A percentile compares a stretch with the other conserved stretches of the same genome.
Conservation (phyloP, 208 protist species). For the Leishmania tropica region DNA sequence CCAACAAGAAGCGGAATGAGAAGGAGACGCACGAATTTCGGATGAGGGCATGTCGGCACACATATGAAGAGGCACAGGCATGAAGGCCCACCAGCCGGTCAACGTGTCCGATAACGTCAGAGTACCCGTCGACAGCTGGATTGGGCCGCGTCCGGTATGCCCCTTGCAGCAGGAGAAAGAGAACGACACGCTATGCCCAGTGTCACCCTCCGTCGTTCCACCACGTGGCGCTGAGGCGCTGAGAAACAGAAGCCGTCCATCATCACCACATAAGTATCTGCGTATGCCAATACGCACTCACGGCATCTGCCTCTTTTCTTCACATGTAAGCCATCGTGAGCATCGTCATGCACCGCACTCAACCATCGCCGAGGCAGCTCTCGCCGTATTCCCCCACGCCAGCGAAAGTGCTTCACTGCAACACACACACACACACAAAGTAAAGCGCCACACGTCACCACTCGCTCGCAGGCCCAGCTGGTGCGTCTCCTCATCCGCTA, state of each 20-base stretch:
- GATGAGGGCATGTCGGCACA: background rate
- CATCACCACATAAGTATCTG: background rate
- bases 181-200: background rate
- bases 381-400: too few relatives aligned
- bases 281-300: background rate
- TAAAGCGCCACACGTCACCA: background rate
- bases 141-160: background rate
- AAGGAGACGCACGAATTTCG: background rate
- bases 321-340: background rate
- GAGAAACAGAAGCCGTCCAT: background rate
- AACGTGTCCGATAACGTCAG: background rate
- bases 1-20: background rate
- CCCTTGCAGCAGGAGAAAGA: background rate
- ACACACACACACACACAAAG: background rate
- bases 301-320: background rate
- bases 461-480: too few relatives aligned
- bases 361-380: too few relatives aligned
- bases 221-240: background rate
- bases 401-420: background rate
- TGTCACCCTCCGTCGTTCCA: background rate
- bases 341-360: background rate
- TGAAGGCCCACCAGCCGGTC: background rate
- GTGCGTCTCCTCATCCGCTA: background rate
- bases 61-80: background rate
- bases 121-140: background rate